Percentiles rank a stretch among this genome's conserved stretches.
phyloP scores from a whole-genome alignment of 2,329 filamentous ascomycete genomes.

The Bipolaris oryzae region DNA sequence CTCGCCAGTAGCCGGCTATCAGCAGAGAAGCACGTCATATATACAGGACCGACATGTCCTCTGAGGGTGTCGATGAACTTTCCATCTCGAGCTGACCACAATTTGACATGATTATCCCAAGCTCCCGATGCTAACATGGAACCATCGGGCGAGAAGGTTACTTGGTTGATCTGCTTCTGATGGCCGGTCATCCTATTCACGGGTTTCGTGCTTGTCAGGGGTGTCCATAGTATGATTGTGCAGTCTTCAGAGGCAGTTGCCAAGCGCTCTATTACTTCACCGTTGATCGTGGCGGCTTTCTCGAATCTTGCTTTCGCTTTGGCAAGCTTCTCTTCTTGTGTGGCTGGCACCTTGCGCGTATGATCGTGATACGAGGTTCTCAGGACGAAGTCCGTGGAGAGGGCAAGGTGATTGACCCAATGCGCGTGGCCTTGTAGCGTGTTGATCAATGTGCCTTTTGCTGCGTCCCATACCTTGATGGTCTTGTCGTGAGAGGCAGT shows the following conservation, averaged over 20 bases:
- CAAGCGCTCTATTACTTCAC: conserved; percentile 79
- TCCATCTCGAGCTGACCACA: conserved; percentile 81
- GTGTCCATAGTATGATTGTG: conserved; percentile 96
- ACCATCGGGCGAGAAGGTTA: conserved; percentile 91
- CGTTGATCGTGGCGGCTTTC: conserved; percentile 78
- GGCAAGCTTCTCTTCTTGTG: conserved; percentile 70
- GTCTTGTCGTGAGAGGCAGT: conserved; percentile 82
- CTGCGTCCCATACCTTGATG: conserved; percentile 86
- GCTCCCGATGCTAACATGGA: conserved; percentile 83
- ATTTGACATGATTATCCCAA: conserved; percentile 94
- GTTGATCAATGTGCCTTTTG: conserved; percentile 78
- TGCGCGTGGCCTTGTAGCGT: conserved; percentile 84
- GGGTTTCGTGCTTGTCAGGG: conserved; percentile 75
- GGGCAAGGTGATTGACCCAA: conserved; percentile 92
- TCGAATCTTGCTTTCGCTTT: conserved; percentile 85
- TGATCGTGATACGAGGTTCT: conserved; percentile 89
- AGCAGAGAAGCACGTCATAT: conserved; percentile 89
- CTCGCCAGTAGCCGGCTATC: conserved; percentile 90
- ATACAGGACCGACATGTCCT: conserved; percentile 89
- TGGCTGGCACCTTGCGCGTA: conserved; percentile 68
- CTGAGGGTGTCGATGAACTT: conserved; percentile 85
- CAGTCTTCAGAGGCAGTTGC: conserved; percentile 95
- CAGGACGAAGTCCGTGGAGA: conserved; percentile 90
- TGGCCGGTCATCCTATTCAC: conserved; percentile 89
- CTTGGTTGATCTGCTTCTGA: conserved; percentile 95